Evolutionary conservation across 352 stramenopile genomes (phyloP), one percentile per base, ranked within the genome.

Genomic region (Globisporangium cystogenes): DNA sequence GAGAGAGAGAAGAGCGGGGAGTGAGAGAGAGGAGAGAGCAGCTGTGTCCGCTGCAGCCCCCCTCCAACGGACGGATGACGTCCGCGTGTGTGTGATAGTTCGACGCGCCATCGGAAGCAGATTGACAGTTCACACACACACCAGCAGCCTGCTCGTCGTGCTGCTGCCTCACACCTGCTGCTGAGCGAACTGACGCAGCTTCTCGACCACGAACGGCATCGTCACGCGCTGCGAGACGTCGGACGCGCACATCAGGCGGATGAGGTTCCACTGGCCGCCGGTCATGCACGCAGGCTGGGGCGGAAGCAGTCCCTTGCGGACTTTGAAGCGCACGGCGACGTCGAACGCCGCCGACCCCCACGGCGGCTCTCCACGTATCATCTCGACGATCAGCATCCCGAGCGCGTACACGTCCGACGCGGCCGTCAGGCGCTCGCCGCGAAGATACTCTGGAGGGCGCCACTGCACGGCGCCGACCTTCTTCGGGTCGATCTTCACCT

Each of bases 361-460:
- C 16, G 58, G 62, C 11, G 52, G 31, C 20, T 48, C 20, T 8
- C 43, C 46, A 3, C 24, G 64, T 29, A 64, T n/a, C 1, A 55
- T 44, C 42, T 70, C 58, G 7, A 66, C 26, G 18, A 70, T 59
- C n/a, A 48, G 37, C 62, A 70, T 63, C 4, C 42, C 62, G 37
- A 66, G 58, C 8, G 53, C 55, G 41, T 66, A 70, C 11, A 70
- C n/a, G 10, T 70, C 62, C 1, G 62, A 57, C 14, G 48, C 53
- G 15, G 57, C 43, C 5, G 58, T 53, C 31, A 31, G 31, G 6
- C 21, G 24, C 14, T 35, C 41, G 16, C 43, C 23, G 20, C 24
- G 39, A 24, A 41, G n/a, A 18, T 51, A 46, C 36, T 65, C 57
- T 0, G 58, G 62, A 5, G 53, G 53, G 14, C 49, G 62, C 58